phyloP scores from a whole-genome alignment of 768 basidiomycete species.

The Podaxis mareebaensis region DNA sequence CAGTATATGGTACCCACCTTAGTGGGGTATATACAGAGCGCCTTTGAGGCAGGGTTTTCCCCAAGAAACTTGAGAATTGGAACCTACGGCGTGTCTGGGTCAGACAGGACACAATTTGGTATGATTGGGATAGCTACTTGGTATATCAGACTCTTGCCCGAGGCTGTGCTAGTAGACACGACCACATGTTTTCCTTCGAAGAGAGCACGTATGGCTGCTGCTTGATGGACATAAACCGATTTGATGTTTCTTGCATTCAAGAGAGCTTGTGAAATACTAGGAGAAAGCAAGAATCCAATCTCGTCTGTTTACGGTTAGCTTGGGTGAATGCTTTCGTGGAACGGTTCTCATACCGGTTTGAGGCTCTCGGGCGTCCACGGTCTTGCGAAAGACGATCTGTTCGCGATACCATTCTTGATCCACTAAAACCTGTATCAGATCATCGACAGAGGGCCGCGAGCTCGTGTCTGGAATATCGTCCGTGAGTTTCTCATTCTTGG shows the following conservation, averaged over 20 bases:
- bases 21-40: constrained; percentile 87
- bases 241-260: constrained; percentile 57
- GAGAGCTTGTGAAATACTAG: constrained; percentile 55
- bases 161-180: constrained; percentile 88
- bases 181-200: constrained; percentile 67
- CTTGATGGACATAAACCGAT: constrained; percentile 71
- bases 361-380: constrained; percentile 52
- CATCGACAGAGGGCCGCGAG: constrained; percentile 57
- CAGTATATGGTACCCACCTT: constrained; percentile 51
- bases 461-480: constrained; percentile 37
- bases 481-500: not conserved
- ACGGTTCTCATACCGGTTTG: constrained; percentile 44
- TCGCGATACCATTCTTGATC: constrained; percentile 65
- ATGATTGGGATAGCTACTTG: constrained; percentile 48
- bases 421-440: constrained; percentile 58
- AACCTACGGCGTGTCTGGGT: constrained; percentile 41
- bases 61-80: constrained; percentile 71
- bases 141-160: constrained; percentile 87
- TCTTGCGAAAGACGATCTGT: constrained; percentile 64
- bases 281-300: constrained; percentile 60
- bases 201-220: constrained; percentile 67
- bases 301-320: constrained; percentile 31
- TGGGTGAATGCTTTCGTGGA: not conserved
- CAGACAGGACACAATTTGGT: not conserved
- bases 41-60: constrained; percentile 59